A percentile compares a stretch with the other conserved stretches of the same genome.
These are phyloP conservation scores for Cordyceps cicadae DNA, from an alignment of 2,329 filamentous ascomycete species.

Conservation along the genomic window DNA sequence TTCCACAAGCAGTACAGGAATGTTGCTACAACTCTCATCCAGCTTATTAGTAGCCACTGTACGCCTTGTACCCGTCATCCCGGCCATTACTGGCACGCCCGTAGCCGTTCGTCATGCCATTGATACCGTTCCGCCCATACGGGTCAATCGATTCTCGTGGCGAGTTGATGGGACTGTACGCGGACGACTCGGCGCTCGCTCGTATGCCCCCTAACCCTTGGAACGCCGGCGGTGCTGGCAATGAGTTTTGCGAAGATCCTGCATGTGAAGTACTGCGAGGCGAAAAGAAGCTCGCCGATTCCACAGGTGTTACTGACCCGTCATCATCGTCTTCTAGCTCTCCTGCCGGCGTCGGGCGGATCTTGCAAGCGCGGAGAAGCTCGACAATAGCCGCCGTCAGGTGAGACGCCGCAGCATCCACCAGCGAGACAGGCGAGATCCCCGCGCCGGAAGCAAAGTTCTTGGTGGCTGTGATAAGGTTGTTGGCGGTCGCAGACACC, in stretches of 20 bases:
- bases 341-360: conserved; percentile 63
- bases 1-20: background rate
- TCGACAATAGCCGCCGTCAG: conserved; percentile 80
- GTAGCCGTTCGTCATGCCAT: conserved; percentile 30
- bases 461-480: conserved; percentile 87
- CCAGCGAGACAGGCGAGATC: conserved; percentile 81
- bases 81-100: conserved; percentile 27
- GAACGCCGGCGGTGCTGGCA: conserved; percentile 47
- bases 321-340: conserved; percentile 76
- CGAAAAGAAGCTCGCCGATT: conserved; percentile 62
- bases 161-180: conserved; percentile 66
- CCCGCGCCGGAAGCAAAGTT: conserved; percentile 79
- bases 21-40: background rate
- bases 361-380: conserved; percentile 74
- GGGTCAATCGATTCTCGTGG: conserved; percentile 50
- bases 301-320: conserved; percentile 54
- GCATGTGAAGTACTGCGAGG: conserved; percentile 38
- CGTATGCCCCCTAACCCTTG: conserved; percentile 48
- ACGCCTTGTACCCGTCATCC: conserved; percentile 29
- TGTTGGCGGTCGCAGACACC: conserved; percentile 90
- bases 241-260: conserved; percentile 27
- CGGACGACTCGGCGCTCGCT: conserved; percentile 60
- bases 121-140: conserved; percentile 26
- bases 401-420: conserved; percentile 90
- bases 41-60: conserved; percentile 32